Base-by-base conservation (phyloP, 2,329 filamentous ascomycete genomes). In the Colletotrichum endophyticum region DNA sequence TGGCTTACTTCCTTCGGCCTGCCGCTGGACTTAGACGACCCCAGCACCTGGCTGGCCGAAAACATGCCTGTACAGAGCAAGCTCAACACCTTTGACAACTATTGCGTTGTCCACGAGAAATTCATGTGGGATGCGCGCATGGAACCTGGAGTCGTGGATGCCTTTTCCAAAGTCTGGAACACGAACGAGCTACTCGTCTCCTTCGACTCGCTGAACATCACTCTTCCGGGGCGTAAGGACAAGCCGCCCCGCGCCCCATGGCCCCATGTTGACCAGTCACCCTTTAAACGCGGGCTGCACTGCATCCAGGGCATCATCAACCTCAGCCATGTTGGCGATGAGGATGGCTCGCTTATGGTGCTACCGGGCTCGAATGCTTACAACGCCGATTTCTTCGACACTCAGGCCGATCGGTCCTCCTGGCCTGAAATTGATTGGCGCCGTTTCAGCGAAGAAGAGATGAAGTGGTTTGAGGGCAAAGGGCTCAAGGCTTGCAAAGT, bases 231-330 rank as follows among this genome's bases (percentile, higher is more conserved):
- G 61, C 70, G 53, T 0, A 57, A 57, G 53, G 22, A 57, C 53
- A 57, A 57, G 53, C 78, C 87, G n/a, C 86, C 86, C 1, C 80
- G 82, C 11, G 64, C 63, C 19, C 85, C 86, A 6, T 88, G 87
- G 87, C 86, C 86, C 11, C 87, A 88, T 71, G 82, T 83, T 34
- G 87, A 88, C 79, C 85, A 88, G 78, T 84, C 78, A 1, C 81
- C 82, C 9, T 59, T 79, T 25, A 77, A 82, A 39, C 86, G 83
- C 0, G 74, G 83, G 34, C 73, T 82, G 13, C 81, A 82, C 61
- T 83, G 77, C 25, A 84, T 88, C 0, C 87, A 89, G 59, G 87
- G 87, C 2, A 78, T 89, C 9, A 76, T 88, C 5, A 88, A 88
- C 79, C 84, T 84, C 25, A 81, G 84, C 30, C 73, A 56, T 25